Evolutionary conservation across 2,329 filamentous ascomycete genomes (phyloP), one percentile per base, ranked within the genome.

Genomic region (Didymella exigua): DNA sequence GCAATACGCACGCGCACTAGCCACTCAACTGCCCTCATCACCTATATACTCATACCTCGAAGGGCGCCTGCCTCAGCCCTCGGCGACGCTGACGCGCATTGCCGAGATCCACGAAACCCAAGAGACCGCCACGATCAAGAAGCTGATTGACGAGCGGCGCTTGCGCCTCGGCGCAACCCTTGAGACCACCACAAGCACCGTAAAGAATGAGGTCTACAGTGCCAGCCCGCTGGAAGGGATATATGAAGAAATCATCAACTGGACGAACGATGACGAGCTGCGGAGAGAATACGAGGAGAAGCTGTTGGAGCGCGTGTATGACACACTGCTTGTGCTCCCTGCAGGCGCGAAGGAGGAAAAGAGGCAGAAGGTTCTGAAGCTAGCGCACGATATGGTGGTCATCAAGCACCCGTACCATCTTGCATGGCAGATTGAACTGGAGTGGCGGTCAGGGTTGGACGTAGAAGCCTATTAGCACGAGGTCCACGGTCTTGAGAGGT

Each of bases 311-410:
- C 86, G 93, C 69, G 90, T 88, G 57, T 89, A 93, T 63, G 92
- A 97, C 53, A 84, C 86, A 5, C 82, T 99, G 1, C 75, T 89
- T 8, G 87, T 90, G 24, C 80, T 91, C 14, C 84, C 88, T 2
- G 57, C 81, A 1, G 86, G 87, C 3, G 79, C 86, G 54, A 98
- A 98, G 75, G 70, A 77, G 1, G 75, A 80, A 16, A 92, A 96
- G 73, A 84, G 90, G 23, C 79, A 86, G 30, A 87, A 89, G 60
- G 88, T 96, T 0, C 77, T 89, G 66, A 88, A 89, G 56, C 79
- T 95, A 47, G 92, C 93, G 0, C 86, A 88, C 59, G 95, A 93
- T 58, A 96, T 99, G 90, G 93, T 99, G 57, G 90, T 96, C 56
- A 95, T 99, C 72, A 93, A 93, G 66, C 92, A 98, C 65, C 90